These are phyloP conservation scores for Anethum foeniculum DNA, from an alignment of 140 eudicot species.

Conservation along the genomic window DNA sequence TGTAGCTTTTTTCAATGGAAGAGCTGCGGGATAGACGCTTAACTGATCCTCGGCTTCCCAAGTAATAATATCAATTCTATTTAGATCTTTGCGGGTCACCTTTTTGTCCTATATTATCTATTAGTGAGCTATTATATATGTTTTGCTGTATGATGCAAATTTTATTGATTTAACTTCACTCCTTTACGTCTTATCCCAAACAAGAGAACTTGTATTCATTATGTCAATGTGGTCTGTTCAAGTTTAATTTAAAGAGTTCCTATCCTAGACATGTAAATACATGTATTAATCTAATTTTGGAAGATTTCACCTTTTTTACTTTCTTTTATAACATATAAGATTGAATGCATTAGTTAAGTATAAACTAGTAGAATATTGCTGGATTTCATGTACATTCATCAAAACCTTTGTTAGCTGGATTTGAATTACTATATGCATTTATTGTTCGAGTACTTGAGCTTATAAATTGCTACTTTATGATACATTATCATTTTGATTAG, in stretches of 20 bases:
- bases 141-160: background rate
- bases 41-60: constrained; percentile 94
- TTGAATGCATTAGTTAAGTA: background rate
- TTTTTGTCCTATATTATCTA: background rate
- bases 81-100: background rate
- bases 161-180: background rate
- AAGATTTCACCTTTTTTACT: background rate
- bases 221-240: background rate
- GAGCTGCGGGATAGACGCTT: constrained; percentile 85
- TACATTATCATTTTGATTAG: background rate
- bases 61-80: constrained; percentile 24
- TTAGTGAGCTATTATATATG: background rate
- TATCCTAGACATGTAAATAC: background rate
- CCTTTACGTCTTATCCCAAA: background rate
- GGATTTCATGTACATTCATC: background rate
- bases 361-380: background rate
- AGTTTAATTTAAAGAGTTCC: background rate
- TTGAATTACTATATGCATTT: background rate
- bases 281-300: background rate
- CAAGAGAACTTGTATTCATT: background rate
- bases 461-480: background rate
- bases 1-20: constrained; percentile 84
- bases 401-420: constrained; percentile 1
- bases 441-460: background rate
- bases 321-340: background rate